Base-by-base conservation (phyloP, 1,139 yeast species). In the Geotrichum restrictum region DNA sequence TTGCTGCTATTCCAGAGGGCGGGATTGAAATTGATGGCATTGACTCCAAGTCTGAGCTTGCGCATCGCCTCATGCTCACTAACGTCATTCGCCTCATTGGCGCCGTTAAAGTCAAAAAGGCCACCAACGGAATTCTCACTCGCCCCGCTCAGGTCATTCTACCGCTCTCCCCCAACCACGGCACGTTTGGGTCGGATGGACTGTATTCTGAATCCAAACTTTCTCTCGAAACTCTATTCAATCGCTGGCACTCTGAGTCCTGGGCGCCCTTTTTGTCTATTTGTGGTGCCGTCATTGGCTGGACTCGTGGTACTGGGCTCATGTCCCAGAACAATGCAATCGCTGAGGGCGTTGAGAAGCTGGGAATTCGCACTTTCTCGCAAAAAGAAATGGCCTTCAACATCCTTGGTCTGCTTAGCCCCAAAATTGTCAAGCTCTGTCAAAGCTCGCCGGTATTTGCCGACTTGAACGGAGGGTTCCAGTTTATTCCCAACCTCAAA, bases 281-380 rank as follows among this genome's bases (percentile, higher is more conserved):
- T 59, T 91, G 98, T 74, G 98, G 98, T 78, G 97, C 98, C 51
- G 81, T 93, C 61, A 93, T 93, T 72, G 98, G 98, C 69, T 93
- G 98, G 98, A 93, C 98, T 59, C 88, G 98, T 80, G 98, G 98
- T 74, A 93, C 98, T 58, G 98, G 98, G 69, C 83, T 93, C 69
- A 93, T 93, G 98, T 79, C 91, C 67, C 97, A 85, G 64, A 93
- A 93, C 79, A 93, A 93, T 76, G 85, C 89, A 69, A 88, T 93
- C 71, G 97, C 98, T 56, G 97, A 91, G 74, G 97, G 97, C 63
- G 87, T 93, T 69, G 98, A 93, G 75, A 83, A 83, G 69, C 77
- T 86, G 60, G 98, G 98, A 65, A 97, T 93, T 52, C 87, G 98
- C 75, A 93, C 98, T 48, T 93, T 91, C 80, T 86, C 96, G 57